Conservation (phyloP, 2,329 filamentous ascomycete genomes). For the Volutella citrinella region DNA sequence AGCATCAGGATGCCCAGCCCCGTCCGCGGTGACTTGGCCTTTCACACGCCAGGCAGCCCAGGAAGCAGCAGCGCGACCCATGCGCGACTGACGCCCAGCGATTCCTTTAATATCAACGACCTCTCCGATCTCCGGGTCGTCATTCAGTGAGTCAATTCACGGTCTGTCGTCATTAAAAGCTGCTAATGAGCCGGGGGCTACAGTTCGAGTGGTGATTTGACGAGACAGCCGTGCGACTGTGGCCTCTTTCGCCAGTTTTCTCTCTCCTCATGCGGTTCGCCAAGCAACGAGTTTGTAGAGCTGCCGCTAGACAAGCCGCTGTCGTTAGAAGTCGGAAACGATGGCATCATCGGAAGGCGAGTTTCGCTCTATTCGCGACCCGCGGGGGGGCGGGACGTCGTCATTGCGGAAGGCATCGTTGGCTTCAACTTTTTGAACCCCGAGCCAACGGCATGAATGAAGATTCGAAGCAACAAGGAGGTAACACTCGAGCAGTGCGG, state of each 20-base stretch:
- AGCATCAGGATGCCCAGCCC: constrained; percentile 3
- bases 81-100: constrained; percentile 36
- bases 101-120: constrained; percentile 10
- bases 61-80: constrained; percentile 39
- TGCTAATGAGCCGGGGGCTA: too few species aligned
- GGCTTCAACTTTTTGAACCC: constrained; percentile 41
- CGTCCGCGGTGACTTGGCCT: constrained; percentile 38
- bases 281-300: constrained; percentile 26
- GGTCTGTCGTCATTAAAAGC: too few species aligned
- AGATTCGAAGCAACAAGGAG: constrained; percentile 1
- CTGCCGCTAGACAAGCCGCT: constrained; percentile 36
- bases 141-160: constrained; percentile 45
- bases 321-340: constrained; percentile 41
- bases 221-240: constrained; percentile 37
- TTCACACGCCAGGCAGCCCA: constrained; percentile 40
- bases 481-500: not conserved
- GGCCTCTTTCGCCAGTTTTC: constrained; percentile 39
- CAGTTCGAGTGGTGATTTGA: constrained; percentile 43
- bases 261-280: constrained; percentile 19
- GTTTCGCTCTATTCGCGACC: constrained; percentile 38
- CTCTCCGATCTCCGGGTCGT: constrained; percentile 33
- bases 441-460: constrained; percentile 9
- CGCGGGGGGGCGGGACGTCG: constrained; percentile 20
- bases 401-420: constrained; percentile 48
- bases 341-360: constrained; percentile 47